Evolutionary conservation across 1,284 basidiomycete genomes (phyloP).

Genomic region (Athelia sp.): DNA sequence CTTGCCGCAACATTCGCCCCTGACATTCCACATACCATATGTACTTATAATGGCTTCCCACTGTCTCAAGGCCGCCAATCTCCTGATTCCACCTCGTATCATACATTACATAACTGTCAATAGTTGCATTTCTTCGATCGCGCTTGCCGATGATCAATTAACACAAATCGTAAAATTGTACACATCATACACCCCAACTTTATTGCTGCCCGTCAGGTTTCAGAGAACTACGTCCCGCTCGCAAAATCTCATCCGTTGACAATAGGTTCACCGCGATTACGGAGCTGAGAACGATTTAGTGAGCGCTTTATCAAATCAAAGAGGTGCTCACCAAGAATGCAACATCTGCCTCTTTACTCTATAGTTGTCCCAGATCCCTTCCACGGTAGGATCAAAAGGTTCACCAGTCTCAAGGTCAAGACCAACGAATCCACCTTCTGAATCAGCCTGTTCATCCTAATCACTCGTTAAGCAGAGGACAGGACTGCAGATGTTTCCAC

Average conservation of each 20-base stretch:
- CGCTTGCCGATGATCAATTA: too few relatives aligned
- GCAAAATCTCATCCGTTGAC: constrained; percentile 92
- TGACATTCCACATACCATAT: too few relatives aligned
- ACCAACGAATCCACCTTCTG: constrained; percentile 90
- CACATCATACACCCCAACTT: constrained; percentile 9
- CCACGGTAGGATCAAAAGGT: constrained; percentile 92
- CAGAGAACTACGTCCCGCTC: constrained; percentile 88
- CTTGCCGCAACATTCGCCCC: too few relatives aligned
- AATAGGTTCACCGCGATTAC: constrained; percentile 97
- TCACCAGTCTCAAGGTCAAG: constrained; percentile 93
- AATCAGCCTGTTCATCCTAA: constrained; percentile 85
- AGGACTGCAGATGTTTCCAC: constrained; percentile 1
- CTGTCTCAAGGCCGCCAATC: too few relatives aligned
- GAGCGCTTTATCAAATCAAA: constrained; percentile 8
- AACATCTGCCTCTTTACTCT: constrained; percentile 98
- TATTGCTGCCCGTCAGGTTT: constrained; percentile 74
- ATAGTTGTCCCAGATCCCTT: constrained; percentile 99
- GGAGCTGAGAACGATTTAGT: constrained; percentile 57
- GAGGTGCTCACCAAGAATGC: constrained; percentile 76
- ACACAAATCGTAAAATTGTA: background rate
- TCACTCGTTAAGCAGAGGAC: constrained; percentile 8
- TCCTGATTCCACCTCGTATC: too few relatives aligned
- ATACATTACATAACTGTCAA: too few relatives aligned
- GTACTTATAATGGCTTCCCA: too few relatives aligned
- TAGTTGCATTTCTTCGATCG: too few relatives aligned